Evolutionary conservation across 441 rosid species (phyloP), one percentile per base, ranked within the genome.

Genomic region (Aleurites moluccanus): DNA sequence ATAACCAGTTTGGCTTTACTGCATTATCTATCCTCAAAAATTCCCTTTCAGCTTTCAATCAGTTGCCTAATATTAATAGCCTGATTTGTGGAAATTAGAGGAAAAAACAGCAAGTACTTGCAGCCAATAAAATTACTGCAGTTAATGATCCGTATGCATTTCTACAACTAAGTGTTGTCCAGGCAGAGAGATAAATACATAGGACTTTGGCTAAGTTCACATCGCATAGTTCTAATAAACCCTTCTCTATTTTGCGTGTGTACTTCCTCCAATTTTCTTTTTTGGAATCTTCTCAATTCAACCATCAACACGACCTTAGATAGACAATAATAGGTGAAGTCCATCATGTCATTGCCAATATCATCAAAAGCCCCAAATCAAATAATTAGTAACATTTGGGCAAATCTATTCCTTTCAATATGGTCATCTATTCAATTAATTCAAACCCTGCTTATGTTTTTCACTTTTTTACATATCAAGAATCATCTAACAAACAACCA

Each of bases 101-200:
- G 20, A 25, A 42, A 10, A 47, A 40, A 40, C 4, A 15, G 49
- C 21, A 9, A 61, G 44, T 47, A 35, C 18, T 47, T 21, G 50
- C 66, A 47, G 60, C 66, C 33, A 21, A 73, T 73, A 63, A 38
- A 25, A 25, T 14, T 57, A 57, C 47, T 60, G 45, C 59, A 52
- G 25, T 23, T 49, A 25, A 56, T 13, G 27, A 68, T 49, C 63
- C 68, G 10, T 10, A 49, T 5, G 27, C 61, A 38, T 53, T 28
- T 53, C 57, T 35, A 53, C 16, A 38, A 27, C 10, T 44, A 18
- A 27, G 27, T 53, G 69, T 18, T 6, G 23, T 28, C 15, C 9
- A 73, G 49, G 63, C 38, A 20, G 61, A 45, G 20, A 40, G 21
- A 33, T 35, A 50, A 64, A 45, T 10, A 4, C 30, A 44, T 35